phyloP scores from a whole-genome alignment of 495 filamentous ascomycete species.

The Saxispiralis lemnorum region DNA sequence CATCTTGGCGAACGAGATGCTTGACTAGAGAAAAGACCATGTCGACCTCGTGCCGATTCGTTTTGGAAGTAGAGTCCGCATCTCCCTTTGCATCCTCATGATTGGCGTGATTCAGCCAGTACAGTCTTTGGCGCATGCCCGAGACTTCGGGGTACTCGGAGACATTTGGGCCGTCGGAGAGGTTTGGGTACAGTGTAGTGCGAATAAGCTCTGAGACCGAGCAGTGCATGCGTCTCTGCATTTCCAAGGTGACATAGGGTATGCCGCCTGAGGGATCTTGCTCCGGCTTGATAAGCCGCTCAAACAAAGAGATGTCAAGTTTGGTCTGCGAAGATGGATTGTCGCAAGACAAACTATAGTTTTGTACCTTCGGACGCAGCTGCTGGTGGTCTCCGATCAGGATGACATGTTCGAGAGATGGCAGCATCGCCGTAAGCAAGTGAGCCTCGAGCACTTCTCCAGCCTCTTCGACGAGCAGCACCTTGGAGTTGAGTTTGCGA shows the following conservation, averaged over 20 bases:
- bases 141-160: constrained; percentile 37
- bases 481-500: constrained; percentile 37
- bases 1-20: constrained; percentile 55
- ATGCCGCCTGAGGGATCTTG: no score
- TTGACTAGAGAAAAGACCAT: constrained; percentile 48
- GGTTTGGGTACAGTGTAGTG: constrained; percentile 43
- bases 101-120: constrained; percentile 54
- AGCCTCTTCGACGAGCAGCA: constrained; percentile 58
- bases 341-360: constrained; percentile 45
- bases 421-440: constrained; percentile 43
- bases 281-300: constrained; percentile 40
- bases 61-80: constrained; percentile 36
- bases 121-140: constrained; percentile 49
- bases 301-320: constrained; percentile 56
- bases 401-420: constrained; percentile 46
- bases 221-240: constrained; percentile 65
- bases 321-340: constrained; percentile 46
- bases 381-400: constrained; percentile 69
- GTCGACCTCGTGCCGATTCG: constrained; percentile 50
- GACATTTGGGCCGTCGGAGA: constrained; percentile 41
- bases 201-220: constrained; percentile 43
- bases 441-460: constrained; percentile 65
- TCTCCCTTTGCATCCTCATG: constrained; percentile 32
- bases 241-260: constrained; percentile 30
- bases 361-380: constrained; percentile 52